phyloP scores from a whole-genome alignment of 192 early-diverging fungal genomes.

The Geranomyces michiganensis region DNA sequence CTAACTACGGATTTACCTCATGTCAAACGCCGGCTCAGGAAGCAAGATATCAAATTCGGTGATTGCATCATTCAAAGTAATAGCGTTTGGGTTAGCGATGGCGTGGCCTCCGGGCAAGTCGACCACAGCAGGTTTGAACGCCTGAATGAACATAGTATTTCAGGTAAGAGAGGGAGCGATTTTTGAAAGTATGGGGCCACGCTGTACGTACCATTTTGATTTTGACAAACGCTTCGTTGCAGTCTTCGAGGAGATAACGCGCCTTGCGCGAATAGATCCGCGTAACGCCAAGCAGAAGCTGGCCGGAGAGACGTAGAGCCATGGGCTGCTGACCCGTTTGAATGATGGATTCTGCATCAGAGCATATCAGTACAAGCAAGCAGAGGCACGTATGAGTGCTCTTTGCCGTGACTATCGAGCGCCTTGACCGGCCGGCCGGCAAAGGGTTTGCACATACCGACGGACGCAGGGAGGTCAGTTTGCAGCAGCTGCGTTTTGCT shows the following conservation, averaged over 20 bases:
- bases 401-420: too few species aligned
- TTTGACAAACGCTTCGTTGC: slow-evolving; percentile 91
- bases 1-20: slow-evolving; percentile 29
- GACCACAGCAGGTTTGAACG: slow-evolving; percentile 77
- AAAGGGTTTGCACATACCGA: slow-evolving; percentile 61
- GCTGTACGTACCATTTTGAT: slow-evolving; percentile 81
- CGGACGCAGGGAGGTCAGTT: slow-evolving; percentile 86
- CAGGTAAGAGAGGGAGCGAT: slow-evolving; percentile 3
- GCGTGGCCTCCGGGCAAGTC: slow-evolving; percentile 79
- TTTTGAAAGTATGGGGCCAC: slow-evolving; percentile 1
- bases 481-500: slow-evolving; percentile 92
- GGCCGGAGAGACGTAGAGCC: slow-evolving; percentile 93
- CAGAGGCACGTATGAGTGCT: background rate
- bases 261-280: slow-evolving; percentile 97
- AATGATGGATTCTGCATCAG: slow-evolving; percentile 73
- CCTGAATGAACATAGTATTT: slow-evolving; percentile 48
- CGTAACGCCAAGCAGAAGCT: slow-evolving; percentile 92
- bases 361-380: background rate
- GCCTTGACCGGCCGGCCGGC: too few species aligned
- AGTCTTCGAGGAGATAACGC: slow-evolving; percentile 95
- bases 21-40: slow-evolving; percentile 65
- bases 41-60: slow-evolving; percentile 92
- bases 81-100: slow-evolving; percentile 73
- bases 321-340: slow-evolving; percentile 80
- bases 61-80: slow-evolving; percentile 84